These are phyloP conservation scores for Lanmaoa rubissima DNA, from an alignment of 768 basidiomycete genomes.

Conservation along the genomic window DNA sequence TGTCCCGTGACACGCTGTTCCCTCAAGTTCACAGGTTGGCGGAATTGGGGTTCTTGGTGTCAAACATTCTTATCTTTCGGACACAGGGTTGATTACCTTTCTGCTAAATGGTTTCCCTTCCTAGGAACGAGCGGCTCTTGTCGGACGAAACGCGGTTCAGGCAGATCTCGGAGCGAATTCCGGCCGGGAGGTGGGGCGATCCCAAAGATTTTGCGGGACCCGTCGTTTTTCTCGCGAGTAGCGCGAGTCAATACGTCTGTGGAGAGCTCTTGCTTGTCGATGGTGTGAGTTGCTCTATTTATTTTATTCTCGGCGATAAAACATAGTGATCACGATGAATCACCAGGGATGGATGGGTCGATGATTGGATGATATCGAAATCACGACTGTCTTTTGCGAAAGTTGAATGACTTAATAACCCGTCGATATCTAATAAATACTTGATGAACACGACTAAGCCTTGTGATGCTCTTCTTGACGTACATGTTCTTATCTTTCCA, in stretches of 20 bases:
- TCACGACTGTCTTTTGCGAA: not conserved
- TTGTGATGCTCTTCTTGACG: constrained; percentile 13
- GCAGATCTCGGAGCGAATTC: constrained; percentile 72
- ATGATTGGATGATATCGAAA: constrained; percentile 14
- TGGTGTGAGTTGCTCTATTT: constrained; percentile 47
- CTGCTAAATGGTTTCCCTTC: constrained; percentile 14
- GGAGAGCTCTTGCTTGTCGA: constrained; percentile 69
- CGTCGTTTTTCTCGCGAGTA: constrained; percentile 61
- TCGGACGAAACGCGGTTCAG: constrained; percentile 56
- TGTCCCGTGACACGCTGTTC: constrained; percentile 5
- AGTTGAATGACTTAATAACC: not conserved
- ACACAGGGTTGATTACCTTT: constrained; percentile 6
- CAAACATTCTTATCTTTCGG: constrained; percentile 4
- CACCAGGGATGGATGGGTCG: constrained; percentile 65
- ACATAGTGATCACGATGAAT: constrained; percentile 7
- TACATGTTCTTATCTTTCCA: constrained; percentile 12
- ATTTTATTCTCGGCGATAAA: constrained; percentile 2
- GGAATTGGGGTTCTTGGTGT: constrained; percentile 9
- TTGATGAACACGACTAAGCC: not conserved
- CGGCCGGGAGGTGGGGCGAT: constrained; percentile 64
- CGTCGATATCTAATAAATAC: not conserved
- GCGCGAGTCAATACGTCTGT: constrained; percentile 64
- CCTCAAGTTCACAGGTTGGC: not conserved
- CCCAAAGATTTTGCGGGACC: constrained; percentile 69
- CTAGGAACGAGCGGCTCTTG: constrained; percentile 64